Percentiles rank a stretch among this genome's conserved stretches.
phyloP scores from a whole-genome alignment of 2,329 filamentous ascomycete genomes.

The Bimuria novae-zelandiae region DNA sequence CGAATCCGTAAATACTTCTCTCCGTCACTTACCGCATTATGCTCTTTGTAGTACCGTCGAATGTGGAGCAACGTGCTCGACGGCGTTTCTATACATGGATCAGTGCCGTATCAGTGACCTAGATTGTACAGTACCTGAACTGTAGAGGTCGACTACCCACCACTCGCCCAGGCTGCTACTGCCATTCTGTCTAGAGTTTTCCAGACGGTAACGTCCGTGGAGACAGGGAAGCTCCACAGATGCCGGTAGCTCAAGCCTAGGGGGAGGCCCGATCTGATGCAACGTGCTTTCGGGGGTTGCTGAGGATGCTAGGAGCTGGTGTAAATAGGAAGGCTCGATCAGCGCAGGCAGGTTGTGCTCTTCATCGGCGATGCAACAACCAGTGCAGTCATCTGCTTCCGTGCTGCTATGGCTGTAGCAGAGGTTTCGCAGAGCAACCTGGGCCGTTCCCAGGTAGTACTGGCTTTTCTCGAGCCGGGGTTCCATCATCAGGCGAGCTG shows the following conservation, averaged over 20 bases:
- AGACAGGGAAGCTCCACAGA: conserved; percentile 13
- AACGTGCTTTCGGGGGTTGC: background rate
- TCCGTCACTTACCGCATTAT: conserved; percentile 9
- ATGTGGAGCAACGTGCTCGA: conserved; percentile 5
- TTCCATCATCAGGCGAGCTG: background rate
- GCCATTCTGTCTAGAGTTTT: conserved; percentile 8
- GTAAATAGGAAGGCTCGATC: conserved; percentile 4
- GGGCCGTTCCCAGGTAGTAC: conserved; percentile 14
- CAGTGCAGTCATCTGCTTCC: conserved; percentile 8
- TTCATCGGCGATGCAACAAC: conserved; percentile 13
- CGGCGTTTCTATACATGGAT: conserved; percentile 5
- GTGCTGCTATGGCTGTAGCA: conserved; percentile 9
- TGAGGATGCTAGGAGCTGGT: background rate
- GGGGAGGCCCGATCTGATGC: conserved; percentile 9
- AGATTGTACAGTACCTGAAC: conserved; percentile 8
- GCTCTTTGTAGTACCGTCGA: conserved; percentile 8
- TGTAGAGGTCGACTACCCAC: conserved; percentile 17
- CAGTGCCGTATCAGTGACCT: conserved; percentile 1
- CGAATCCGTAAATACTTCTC: conserved; percentile 19
- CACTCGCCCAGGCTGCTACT: conserved; percentile 4
- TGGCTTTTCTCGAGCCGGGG: conserved; percentile 6
- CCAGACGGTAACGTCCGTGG: conserved; percentile 13
- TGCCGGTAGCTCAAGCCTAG: conserved; percentile 7
- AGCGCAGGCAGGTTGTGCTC: conserved; percentile 17
- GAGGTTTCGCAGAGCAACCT: conserved; percentile 12